These are phyloP conservation scores for Graphium sp. DNA, from an alignment of 2,329 filamentous ascomycete species.

Conservation along the genomic window DNA sequence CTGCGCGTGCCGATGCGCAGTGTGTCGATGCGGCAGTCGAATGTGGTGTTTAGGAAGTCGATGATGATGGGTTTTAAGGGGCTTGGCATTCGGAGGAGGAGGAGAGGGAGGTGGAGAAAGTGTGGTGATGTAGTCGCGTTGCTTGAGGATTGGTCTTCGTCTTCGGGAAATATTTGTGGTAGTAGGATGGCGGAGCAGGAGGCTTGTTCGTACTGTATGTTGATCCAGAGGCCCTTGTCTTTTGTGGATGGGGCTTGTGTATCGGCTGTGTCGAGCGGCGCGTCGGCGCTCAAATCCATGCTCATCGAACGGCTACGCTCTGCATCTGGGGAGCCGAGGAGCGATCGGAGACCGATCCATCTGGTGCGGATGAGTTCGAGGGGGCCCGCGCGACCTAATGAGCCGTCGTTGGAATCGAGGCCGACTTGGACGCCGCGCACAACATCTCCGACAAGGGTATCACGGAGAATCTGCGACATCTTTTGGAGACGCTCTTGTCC, in stretches of 20 bases:
- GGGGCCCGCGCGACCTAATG: constrained; percentile 20
- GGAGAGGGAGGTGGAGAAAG: constrained; percentile 31
- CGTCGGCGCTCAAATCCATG: constrained; percentile 4
- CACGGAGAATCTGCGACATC: constrained; percentile 31
- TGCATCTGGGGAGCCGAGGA: constrained; percentile 11
- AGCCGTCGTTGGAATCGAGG: constrained; percentile 21
- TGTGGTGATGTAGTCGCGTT: constrained; percentile 3
- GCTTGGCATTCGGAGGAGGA: constrained; percentile 38
- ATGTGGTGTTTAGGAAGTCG: constrained; percentile 33
- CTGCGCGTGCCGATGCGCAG: constrained; percentile 31
- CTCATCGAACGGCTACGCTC: constrained; percentile 3
- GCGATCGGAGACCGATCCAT: constrained; percentile 20
- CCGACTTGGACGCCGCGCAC: constrained; percentile 42
- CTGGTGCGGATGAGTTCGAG: constrained; percentile 29
- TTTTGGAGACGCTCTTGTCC: constrained; percentile 3
- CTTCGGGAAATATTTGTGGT: constrained; percentile 13
- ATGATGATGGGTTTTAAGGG: constrained; percentile 28
- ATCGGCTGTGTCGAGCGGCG: constrained; percentile 4
- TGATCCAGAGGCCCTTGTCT: constrained; percentile 20
- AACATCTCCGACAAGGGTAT: constrained; percentile 38
- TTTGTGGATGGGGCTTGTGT: constrained; percentile 1
- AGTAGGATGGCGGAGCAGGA: constrained; percentile 32
- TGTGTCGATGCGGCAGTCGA: constrained; percentile 37
- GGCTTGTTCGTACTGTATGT: constrained; percentile 34
- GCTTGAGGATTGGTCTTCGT: constrained; percentile 1